These are phyloP conservation scores for Zygotorulaspora mrakii DNA, from an alignment of 1,139 yeast genomes.

Conservation along the genomic window DNA sequence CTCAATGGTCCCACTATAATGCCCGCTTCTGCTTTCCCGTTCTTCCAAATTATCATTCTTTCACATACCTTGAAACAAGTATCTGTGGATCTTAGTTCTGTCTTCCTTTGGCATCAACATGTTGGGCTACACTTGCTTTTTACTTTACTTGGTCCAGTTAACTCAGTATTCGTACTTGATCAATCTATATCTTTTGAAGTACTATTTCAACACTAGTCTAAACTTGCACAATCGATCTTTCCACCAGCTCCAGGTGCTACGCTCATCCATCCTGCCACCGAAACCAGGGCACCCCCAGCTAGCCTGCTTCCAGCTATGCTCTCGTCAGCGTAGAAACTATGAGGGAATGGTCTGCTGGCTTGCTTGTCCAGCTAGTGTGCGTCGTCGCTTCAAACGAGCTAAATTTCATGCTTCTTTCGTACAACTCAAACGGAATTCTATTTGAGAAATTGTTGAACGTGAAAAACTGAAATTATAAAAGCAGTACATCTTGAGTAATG, in stretches of 20 bases:
- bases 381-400: slow-evolving; percentile 3
- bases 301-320: no score
- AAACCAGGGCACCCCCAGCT: no score
- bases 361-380: no score
- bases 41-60: background rate
- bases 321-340: no score
- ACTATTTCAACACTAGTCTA: slow-evolving; percentile 1
- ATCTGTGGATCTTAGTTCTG: slow-evolving; percentile 98
- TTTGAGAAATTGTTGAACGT: no score
- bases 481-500: no score
- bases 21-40: slow-evolving; percentile 1
- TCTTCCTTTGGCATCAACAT: slow-evolving; percentile 99
- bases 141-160: slow-evolving; percentile 19
- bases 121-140: slow-evolving; percentile 40
- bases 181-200: background rate
- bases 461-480: no score
- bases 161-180: slow-evolving; percentile 1
- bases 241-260: background rate
- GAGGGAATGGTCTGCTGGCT: background rate
- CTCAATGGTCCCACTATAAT: no score
- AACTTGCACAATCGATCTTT: background rate
- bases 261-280: background rate
- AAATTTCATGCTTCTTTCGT: no score
- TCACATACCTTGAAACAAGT: slow-evolving; percentile 95
- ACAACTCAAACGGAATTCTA: no score